Evolutionary conservation across 345 rosid genomes (phyloP).

Genomic region (Eucalyptus camaldulensis): DNA sequence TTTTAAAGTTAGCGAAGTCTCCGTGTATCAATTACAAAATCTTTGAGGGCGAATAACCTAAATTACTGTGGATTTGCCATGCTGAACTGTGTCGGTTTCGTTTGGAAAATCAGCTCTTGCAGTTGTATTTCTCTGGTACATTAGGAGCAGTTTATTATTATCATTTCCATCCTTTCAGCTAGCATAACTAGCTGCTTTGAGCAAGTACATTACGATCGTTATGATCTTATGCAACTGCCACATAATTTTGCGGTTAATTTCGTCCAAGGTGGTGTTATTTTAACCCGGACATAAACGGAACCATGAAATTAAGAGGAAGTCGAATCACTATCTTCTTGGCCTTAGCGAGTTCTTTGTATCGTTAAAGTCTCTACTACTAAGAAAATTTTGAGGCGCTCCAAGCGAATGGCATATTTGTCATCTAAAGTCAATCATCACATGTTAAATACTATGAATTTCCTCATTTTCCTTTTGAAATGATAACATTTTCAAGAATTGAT

Average conservation of each 20-base stretch:
- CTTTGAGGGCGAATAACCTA: not conserved
- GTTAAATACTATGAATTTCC: not conserved
- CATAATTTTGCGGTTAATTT: not conserved
- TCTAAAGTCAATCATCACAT: not conserved
- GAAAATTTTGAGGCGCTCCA: not conserved
- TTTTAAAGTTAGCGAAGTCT: not conserved
- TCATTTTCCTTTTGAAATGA: not conserved
- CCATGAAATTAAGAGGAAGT: not conserved
- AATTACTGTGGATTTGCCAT: not conserved
- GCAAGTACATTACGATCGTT: not conserved
- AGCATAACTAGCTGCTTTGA: not conserved
- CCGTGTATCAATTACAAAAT: not conserved
- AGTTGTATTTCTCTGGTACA: not conserved
- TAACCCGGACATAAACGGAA: not conserved
- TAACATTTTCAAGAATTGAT: not conserved
- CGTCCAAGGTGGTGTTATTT: fast-evolving
- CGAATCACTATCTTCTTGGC: not conserved
- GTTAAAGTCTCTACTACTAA: not conserved
- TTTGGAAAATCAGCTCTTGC: not conserved
- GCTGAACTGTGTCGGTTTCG: not conserved
- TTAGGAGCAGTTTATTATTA: not conserved
- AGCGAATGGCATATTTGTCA: fast-evolving
- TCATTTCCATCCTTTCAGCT: not conserved
- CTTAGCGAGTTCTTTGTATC: fast-evolving
- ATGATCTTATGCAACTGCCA: not conserved